Percentiles rank a stretch among this genome's conserved stretches.
Conservation (phyloP, 2,329 filamentous ascomycete species). For the Pseudogymnoascus sp. region DNA sequence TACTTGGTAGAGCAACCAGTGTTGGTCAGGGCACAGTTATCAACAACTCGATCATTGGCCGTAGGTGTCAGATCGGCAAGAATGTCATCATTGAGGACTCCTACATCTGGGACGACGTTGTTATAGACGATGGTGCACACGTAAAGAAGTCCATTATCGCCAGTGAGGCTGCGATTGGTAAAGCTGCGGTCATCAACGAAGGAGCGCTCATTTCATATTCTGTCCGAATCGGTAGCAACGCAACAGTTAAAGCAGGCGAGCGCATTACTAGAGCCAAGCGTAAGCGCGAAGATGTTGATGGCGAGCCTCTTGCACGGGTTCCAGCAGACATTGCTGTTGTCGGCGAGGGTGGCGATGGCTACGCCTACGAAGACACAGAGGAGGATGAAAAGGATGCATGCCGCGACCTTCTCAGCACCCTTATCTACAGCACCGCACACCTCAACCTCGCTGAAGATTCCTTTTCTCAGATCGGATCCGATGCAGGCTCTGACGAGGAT, state of each 20-base stretch:
- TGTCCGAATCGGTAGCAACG: conserved; percentile 61
- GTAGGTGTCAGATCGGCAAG: conserved; percentile 77
- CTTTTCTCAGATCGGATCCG: conserved; percentile 58
- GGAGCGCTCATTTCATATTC: conserved; percentile 76
- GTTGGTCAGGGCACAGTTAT: conserved; percentile 68
- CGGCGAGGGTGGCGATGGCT: conserved; percentile 51
- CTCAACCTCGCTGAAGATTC: conserved; percentile 43
- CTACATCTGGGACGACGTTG: conserved; percentile 81
- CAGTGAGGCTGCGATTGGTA: conserved; percentile 63
- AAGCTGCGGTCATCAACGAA: conserved; percentile 57
- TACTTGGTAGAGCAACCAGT: conserved; percentile 69
- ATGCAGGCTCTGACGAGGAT: conserved; percentile 30
- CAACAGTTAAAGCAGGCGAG: conserved; percentile 33
- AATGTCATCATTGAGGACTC: conserved; percentile 73
- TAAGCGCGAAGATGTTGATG: conserved; percentile 30
- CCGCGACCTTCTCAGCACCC: conserved; percentile 47
- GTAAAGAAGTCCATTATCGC: conserved; percentile 71
- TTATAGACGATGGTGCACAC: conserved; percentile 66
- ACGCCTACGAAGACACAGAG: conserved; percentile 57
- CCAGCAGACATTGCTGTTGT: conserved; percentile 46
- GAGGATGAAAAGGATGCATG: conserved; percentile 51
- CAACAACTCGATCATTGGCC: conserved; percentile 71
- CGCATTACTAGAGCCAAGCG: conserved; percentile 38
- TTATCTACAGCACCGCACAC: conserved; percentile 29
- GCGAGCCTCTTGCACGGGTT: conserved; percentile 21